These are phyloP conservation scores for Xylaria curta DNA, from an alignment of 495 filamentous ascomycete genomes.

Conservation along the genomic window DNA sequence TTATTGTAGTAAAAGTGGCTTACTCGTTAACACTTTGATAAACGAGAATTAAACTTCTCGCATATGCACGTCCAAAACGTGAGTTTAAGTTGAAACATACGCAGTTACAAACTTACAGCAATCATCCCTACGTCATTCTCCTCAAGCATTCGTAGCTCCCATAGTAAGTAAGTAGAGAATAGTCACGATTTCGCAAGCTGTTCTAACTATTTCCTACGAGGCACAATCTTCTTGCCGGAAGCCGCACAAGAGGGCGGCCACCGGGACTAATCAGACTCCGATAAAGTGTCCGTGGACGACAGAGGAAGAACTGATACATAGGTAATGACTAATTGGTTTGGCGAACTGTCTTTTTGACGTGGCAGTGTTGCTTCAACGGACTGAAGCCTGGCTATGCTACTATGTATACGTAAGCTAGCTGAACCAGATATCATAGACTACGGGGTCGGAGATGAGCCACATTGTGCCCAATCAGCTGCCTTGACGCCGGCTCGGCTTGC, in stretches of 20 bases:
- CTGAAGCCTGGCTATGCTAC: too few species aligned
- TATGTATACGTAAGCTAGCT: not conserved
- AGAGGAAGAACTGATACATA: not conserved
- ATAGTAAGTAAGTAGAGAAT: not conserved
- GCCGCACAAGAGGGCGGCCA: not conserved
- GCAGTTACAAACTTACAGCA: not conserved
- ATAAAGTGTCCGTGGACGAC: not conserved
- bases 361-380: too few species aligned
- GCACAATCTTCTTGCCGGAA: not conserved
- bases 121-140: not conserved
- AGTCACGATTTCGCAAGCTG: not conserved
- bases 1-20: not conserved
- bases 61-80: not conserved
- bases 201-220: not conserved
- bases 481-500: constrained; percentile 1
- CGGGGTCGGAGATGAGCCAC: not conserved
- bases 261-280: not conserved
- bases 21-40: not conserved
- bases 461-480: constrained; percentile 4
- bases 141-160: not conserved
- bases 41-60: not conserved
- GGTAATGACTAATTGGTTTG: not conserved
- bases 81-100: not conserved
- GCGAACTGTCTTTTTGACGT: not conserved
- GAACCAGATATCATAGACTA: not conserved